These are phyloP conservation scores for Erysimum cheiranthoides DNA, from an alignment of 345 rosid genomes.

Conservation along the genomic window DNA sequence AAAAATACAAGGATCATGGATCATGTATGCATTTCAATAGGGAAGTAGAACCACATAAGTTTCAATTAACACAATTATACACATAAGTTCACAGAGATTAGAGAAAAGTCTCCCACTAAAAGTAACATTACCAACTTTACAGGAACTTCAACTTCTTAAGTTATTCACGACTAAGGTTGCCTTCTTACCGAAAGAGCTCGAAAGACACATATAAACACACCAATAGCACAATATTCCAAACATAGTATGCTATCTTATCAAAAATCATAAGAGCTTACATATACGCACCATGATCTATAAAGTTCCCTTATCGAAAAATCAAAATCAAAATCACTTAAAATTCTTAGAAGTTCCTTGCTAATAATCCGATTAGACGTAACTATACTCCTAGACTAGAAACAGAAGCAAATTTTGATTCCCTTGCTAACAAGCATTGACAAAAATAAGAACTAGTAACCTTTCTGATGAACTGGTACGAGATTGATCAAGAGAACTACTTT, in stretches of 20 bases:
- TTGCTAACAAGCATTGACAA: neutral
- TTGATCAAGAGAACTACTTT: constrained; percentile 52
- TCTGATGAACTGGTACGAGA: constrained; percentile 52
- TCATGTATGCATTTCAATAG: constrained; percentile 15
- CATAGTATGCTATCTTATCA: neutral
- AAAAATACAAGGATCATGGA: constrained; percentile 23
- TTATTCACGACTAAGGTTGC: neutral
- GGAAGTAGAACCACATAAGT: neutral
- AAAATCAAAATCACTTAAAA: no score
- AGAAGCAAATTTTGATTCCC: constrained; percentile 8
- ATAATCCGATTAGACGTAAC: no score
- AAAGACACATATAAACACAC: neutral
- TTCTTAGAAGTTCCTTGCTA: no score
- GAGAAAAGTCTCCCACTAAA: neutral
- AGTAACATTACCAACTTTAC: neutral
- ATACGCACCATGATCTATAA: neutral
- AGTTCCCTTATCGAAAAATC: no score
- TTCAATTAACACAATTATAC: neutral
- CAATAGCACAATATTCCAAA: neutral
- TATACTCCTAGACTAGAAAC: constrained; percentile 5
- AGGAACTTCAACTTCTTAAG: constrained; percentile 6
- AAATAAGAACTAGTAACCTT: constrained; percentile 56
- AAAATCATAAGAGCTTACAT: neutral
- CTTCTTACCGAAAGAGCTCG: neutral
- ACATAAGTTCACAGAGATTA: neutral